Evolutionary conservation across 192 early-diverging fungal species (phyloP).

Genomic region (Coemansia sp.): DNA sequence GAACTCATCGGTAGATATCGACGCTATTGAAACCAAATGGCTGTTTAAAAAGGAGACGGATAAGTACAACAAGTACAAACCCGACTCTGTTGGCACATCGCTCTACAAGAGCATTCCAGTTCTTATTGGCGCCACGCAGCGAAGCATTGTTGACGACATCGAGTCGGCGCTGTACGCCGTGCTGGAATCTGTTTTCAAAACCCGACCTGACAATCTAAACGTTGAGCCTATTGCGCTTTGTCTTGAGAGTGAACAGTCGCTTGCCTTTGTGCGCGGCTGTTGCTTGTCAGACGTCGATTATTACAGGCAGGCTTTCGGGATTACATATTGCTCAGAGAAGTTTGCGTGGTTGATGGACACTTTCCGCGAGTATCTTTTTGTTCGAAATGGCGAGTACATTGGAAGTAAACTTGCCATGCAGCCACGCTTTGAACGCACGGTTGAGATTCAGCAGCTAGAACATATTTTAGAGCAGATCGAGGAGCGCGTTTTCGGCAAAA

Average conservation of each 20-base stretch:
- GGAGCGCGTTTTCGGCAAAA: too few species aligned
- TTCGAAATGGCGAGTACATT: neutral
- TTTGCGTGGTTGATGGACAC: neutral
- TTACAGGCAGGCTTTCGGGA: neutral
- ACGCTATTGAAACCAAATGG: neutral
- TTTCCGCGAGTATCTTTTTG: neutral
- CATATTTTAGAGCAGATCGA: neutral
- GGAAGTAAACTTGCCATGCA: neutral
- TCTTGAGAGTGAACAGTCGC: neutral
- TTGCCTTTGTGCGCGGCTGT: neutral
- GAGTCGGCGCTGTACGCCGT: constrained; percentile 1
- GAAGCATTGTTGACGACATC: neutral
- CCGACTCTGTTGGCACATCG: neutral
- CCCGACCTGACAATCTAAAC: neutral
- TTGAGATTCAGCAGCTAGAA: neutral
- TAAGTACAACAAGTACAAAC: neutral
- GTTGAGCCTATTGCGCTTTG: too few species aligned
- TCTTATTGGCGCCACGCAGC: neutral
- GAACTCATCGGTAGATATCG: neutral
- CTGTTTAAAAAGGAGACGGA: neutral
- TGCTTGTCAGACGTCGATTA: neutral
- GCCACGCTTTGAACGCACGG: neutral
- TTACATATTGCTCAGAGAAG: neutral
- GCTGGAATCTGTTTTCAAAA: neutral
- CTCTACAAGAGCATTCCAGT: neutral